Evolutionary conservation across 495 filamentous ascomycete genomes (phyloP).

Genomic region (Penicillium manginii): DNA sequence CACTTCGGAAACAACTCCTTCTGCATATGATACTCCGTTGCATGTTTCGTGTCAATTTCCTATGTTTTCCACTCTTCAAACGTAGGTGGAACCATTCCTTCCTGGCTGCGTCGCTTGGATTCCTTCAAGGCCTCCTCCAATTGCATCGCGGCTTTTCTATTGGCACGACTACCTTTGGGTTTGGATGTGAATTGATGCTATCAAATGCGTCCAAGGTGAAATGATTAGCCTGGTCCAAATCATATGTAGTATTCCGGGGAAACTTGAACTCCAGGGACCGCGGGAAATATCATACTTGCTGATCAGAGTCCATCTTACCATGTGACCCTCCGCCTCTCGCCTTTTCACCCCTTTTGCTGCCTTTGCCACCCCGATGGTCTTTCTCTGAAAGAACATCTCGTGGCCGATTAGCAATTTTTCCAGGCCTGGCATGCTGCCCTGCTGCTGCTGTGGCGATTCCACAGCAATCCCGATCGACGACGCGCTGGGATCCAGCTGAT

Average conservation of each 20-base stretch:
- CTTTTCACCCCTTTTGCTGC: constrained; percentile 46
- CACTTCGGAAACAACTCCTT: constrained; percentile 1
- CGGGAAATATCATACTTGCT: constrained; percentile 43
- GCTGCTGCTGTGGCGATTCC: constrained; percentile 27
- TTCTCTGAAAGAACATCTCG: constrained; percentile 60
- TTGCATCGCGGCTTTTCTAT: constrained; percentile 16
- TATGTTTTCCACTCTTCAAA: constrained; percentile 31
- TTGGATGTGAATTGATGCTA: constrained; percentile 54
- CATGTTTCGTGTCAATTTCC: not conserved
- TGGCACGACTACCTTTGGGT: constrained; percentile 56
- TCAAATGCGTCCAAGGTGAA: not conserved
- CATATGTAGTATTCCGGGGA: not conserved
- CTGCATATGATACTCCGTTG: too few relatives aligned
- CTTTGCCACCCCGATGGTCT: constrained; percentile 55
- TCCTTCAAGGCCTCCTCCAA: constrained; percentile 12
- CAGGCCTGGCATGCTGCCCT: constrained; percentile 52
- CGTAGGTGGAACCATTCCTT: constrained; percentile 26
- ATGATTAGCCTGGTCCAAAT: not conserved
- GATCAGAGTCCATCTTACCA: constrained; percentile 42
- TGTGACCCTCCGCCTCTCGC: constrained; percentile 33
- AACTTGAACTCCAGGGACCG: too few relatives aligned
- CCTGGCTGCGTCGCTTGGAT: constrained; percentile 15
- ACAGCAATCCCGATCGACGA: constrained; percentile 8
- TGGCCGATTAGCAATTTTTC: constrained; percentile 66
- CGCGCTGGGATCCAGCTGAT: constrained; percentile 2